These are phyloP conservation scores for Clavispora santaluciae DNA, from an alignment of 805 yeast genomes.

Conservation along the genomic window DNA sequence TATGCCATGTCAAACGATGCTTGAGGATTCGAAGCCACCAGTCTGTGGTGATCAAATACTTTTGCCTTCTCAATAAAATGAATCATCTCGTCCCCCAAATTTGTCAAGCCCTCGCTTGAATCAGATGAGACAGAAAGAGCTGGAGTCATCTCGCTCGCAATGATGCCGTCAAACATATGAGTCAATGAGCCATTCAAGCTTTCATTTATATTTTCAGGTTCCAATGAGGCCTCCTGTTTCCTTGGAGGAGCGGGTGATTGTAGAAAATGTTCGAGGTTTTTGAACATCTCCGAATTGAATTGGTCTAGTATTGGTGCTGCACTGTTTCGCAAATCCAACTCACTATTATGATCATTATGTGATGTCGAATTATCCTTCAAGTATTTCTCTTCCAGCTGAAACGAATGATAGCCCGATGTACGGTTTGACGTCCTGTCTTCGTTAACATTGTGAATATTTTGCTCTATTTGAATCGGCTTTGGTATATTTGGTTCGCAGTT, in stretches of 20 bases:
- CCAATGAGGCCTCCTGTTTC: too few species aligned
- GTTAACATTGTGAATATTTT: too few species aligned
- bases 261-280: conserved; percentile 21
- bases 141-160: not conserved
- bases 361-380: not conserved
- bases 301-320: conserved; percentile 13
- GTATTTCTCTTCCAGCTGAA: not conserved
- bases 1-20: conserved; percentile 23
- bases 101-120: not conserved
- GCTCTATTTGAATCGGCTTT: too few species aligned
- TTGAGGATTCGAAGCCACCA: conserved; percentile 2
- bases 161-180: conserved; percentile 8
- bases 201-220: too few species aligned
- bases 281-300: conserved; percentile 21
- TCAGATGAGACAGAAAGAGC: not conserved
- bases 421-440: too few species aligned
- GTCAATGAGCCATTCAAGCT: conserved; percentile 11
- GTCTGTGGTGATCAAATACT: conserved; percentile 8
- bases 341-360: not conserved
- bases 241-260: conserved; percentile 6
- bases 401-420: not conserved
- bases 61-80: conserved; percentile 15
- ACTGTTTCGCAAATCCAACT: not conserved
- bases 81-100: conserved; percentile 13
- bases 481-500: not conserved